A percentile compares a stretch with the other conserved stretches of the same genome.
Evolutionary conservation across 2,329 filamentous ascomycete genomes (phyloP).

Genomic region (Exserohilum rostratum): DNA sequence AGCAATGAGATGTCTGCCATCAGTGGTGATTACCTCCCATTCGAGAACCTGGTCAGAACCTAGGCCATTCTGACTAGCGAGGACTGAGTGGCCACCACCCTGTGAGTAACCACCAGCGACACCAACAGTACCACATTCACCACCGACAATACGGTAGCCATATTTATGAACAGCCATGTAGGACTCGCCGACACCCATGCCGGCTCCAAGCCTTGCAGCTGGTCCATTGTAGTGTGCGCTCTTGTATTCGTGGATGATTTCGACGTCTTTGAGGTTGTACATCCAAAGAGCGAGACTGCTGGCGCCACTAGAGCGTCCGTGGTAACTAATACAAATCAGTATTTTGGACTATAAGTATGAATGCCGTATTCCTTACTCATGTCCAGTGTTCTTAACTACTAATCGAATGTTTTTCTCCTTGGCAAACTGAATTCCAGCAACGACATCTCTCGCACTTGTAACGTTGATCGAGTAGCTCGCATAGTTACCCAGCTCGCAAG

Average conservation of each 20-base stretch:
- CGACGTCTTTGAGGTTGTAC: slow-evolving; percentile 28
- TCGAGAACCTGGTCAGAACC: slow-evolving; percentile 27
- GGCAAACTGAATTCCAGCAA: not conserved
- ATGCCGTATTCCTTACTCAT: too few relatives aligned
- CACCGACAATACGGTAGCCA: slow-evolving; percentile 3
- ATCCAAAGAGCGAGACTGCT: slow-evolving; percentile 33
- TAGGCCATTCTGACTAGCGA: slow-evolving; percentile 36
- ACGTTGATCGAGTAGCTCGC: slow-evolving; percentile 14
- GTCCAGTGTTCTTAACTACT: slow-evolving; percentile 23
- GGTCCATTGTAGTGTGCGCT: slow-evolving; percentile 19
- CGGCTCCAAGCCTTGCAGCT: slow-evolving; percentile 29
- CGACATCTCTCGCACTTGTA: not conserved
- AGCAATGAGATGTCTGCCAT: slow-evolving; percentile 20
- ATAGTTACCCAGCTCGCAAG: slow-evolving; percentile 29
- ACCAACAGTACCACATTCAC: slow-evolving; percentile 51
- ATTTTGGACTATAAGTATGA: too few relatives aligned
- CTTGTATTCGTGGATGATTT: slow-evolving; percentile 17
- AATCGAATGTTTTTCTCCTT: slow-evolving; percentile 19
- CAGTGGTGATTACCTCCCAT: slow-evolving; percentile 24
- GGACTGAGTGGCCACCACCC: slow-evolving; percentile 59
- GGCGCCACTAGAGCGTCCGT: slow-evolving; percentile 29
- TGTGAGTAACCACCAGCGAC: slow-evolving; percentile 43
- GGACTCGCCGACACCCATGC: slow-evolving; percentile 12
- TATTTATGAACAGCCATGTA: not conserved
- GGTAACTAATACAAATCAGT: not conserved